A percentile compares a stretch with the other conserved stretches of the same genome.
Conservation (phyloP, 73 alveolate species). For the Diophrys sp. region DNA sequence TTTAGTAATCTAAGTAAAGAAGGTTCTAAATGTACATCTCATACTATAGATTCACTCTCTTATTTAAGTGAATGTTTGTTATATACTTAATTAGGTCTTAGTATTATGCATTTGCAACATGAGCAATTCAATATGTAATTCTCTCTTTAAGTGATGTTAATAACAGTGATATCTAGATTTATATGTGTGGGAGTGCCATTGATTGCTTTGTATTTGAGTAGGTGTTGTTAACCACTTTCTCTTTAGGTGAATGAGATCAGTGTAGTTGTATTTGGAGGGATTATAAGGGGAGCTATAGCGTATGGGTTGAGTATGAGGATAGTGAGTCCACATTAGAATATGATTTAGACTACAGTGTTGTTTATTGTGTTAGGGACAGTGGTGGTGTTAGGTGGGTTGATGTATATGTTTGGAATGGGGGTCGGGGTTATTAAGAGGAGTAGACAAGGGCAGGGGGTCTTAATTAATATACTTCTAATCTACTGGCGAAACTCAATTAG, state of each 20-base stretch:
- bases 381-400: constrained; percentile 62
- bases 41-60: constrained; percentile 35
- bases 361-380: constrained; percentile 71
- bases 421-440: neutral
- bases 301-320: constrained; percentile 85
- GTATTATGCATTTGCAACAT: constrained; percentile 11
- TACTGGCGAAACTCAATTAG: too few relatives aligned
- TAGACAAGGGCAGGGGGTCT: too few relatives aligned
- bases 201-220: constrained; percentile 9
- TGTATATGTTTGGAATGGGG: constrained; percentile 48
- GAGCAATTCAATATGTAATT: constrained; percentile 6
- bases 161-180: constrained; percentile 38
- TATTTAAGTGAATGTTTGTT: constrained; percentile 33
- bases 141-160: constrained; percentile 1
- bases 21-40: constrained; percentile 83
- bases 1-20: constrained; percentile 83
- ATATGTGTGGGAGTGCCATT: constrained; percentile 28
- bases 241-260: constrained; percentile 71
- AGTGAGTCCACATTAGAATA: constrained; percentile 33
- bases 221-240: constrained; percentile 16
- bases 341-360: constrained; percentile 55
- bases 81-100: constrained; percentile 40
- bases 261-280: constrained; percentile 85
- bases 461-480: too few relatives aligned
- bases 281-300: constrained; percentile 96